These are phyloP conservation scores for Globisporangium polare DNA, from an alignment of 352 stramenopile species.

Conservation along the genomic window DNA sequence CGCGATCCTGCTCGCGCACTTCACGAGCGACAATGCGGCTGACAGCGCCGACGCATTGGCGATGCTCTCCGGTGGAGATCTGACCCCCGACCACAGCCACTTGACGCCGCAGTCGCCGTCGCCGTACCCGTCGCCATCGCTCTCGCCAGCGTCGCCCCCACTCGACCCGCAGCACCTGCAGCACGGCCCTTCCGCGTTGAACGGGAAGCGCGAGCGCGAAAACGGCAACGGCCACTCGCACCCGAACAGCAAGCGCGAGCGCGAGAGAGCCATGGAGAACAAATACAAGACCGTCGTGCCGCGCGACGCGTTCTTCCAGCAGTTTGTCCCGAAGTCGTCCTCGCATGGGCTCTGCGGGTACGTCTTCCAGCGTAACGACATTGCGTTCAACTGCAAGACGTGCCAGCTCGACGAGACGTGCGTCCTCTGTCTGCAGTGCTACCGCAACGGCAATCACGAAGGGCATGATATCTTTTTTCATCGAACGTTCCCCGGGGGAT, in stretches of 20 bases:
- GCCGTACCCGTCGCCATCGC: constrained; percentile 16
- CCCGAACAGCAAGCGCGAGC: constrained; percentile 10
- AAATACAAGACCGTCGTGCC: constrained; percentile 21
- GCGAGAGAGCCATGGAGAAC: constrained; percentile 6
- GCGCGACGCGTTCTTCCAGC: constrained; percentile 54
- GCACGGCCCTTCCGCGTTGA: neutral
- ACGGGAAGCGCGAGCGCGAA: neutral
- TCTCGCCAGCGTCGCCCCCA: constrained; percentile 15
- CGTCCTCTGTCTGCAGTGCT: constrained; percentile 96
- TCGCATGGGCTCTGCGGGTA: constrained; percentile 90
- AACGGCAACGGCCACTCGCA: neutral
- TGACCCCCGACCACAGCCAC: constrained; percentile 12
- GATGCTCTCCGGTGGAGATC: constrained; percentile 9
- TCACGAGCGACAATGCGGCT: neutral
- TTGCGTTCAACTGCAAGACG: constrained; percentile 98
- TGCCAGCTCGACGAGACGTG: constrained; percentile 97
- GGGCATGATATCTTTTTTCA: constrained; percentile 92
- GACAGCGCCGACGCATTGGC: constrained; percentile 7
- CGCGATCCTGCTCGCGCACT: constrained; percentile 45
- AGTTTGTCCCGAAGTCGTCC: constrained; percentile 51
- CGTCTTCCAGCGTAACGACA: constrained; percentile 96
- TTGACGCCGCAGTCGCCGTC: constrained; percentile 16
- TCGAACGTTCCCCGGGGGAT: constrained; percentile 66
- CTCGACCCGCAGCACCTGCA: constrained; percentile 12
- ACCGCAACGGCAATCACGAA: constrained; percentile 92